Evolutionary conservation across 352 stramenopile genomes (phyloP), one percentile per base, ranked within the genome.

Genomic region (Aphanomyces invadans): DNA sequence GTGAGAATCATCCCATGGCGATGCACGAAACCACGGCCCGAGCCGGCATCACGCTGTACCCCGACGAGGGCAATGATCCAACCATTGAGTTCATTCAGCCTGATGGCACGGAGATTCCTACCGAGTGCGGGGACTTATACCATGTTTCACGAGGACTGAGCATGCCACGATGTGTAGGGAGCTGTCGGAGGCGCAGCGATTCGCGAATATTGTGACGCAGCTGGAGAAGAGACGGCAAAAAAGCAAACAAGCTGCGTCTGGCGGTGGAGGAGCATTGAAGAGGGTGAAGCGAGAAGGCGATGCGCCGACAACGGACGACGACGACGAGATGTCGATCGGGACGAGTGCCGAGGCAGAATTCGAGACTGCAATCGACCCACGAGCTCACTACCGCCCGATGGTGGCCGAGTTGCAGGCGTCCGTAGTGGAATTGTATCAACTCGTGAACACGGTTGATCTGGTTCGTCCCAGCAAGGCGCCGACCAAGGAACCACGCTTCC

Each of bases 371-470:
- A 92, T 95, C 31, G 86, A 95, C 46, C 86, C 86, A 25, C 83
- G 86, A 32, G 85, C 92, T 57, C 78, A 95, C 72, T 95, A 95
- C 65, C 79, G 77, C 1, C 83, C 86, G 9, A 92, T 95, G 80
- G 86, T 95, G 59, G 54, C 73, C 3, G 86, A 95, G 70, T 76
- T 95, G 2, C 86, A 95, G 65, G 78, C 76, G 0, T 83, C 83
- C 28, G 76, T 89, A 31, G 82, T 84, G 10, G 86, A 92, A 53
- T 72, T 92, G 29, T 82, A 92, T 60, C 83, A 95, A 68, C 71
- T 95, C 12, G 91, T 95, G 62, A 92, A 92, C 71, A 90, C 86
- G 21, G 91, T 95, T 52, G 86, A 95, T 63, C 68, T 95, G 44
- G 89, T 95, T 36, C 82, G 77, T 11, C 81, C 91, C 46, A 57